Evolutionary conservation across 2,329 filamentous ascomycete genomes (phyloP), one percentile per base, ranked within the genome.

Genomic region (Chrysoporthe puriensis): DNA sequence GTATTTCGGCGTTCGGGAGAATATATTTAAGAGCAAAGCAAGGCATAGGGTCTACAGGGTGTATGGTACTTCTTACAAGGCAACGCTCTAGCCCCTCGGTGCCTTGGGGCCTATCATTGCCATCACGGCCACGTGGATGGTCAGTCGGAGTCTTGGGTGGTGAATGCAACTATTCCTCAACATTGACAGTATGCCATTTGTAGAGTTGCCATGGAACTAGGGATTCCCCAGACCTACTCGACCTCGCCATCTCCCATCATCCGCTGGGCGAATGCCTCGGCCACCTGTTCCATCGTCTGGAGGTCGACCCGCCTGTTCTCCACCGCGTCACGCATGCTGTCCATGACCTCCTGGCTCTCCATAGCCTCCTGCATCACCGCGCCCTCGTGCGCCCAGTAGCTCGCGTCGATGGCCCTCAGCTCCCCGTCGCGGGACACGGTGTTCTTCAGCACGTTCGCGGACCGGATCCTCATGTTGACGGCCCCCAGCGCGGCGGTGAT

Each of bases 301-400:
- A 93, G 85, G 74, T 93, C 85, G 68, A 93, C 85, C 64, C 88
- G 84, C 32, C 58, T 48, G 70, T 85, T 86, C 73, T 82, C 81
- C 71, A 94, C 77, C 13, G 89, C 91, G 75, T 88, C 86, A 68
- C 91, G 89, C 70, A 93, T 86, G 63, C 90, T 87, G 73, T 90
- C 88, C 46, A 92, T 80, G 8, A 94, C 91, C 70, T 92, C 90
- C 70, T 88, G 84, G 70, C 95, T 91, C 81, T 94, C 91, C 85
- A 96, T 91, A 34, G 92, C 88, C 74, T 91, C 88, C 46, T 85
- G 82, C 86, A 91, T 93, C 42, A 93, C 77, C 63, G 86, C 82
- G 7, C 88, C 90, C 80, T 97, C 93, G 57, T 90, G 90, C 11
- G 83, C 81, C 95, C 95, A 98, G 79, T 97, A 97, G 18, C 83